These are phyloP conservation scores for Termitomyces sp. DNA, from an alignment of 1,284 basidiomycete species.

Conservation along the genomic window DNA sequence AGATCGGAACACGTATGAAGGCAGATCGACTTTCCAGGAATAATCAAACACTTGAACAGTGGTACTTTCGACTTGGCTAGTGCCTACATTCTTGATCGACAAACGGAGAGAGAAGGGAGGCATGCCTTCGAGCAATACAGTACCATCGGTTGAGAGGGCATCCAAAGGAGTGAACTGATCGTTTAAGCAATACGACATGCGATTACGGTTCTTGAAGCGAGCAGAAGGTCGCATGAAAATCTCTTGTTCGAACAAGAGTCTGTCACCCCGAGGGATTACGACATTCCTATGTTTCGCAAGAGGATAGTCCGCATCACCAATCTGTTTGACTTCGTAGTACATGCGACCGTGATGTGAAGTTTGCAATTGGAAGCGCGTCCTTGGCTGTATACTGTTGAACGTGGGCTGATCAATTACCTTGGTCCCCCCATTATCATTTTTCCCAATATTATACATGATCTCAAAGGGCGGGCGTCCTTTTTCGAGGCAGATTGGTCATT, in stretches of 20 bases:
- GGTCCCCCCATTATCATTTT: constrained; percentile 55
- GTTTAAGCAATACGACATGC: constrained; percentile 73
- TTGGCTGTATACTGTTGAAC: constrained; percentile 82
- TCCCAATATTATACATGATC: constrained; percentile 75
- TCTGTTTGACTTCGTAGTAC: constrained; percentile 84
- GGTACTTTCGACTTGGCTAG: constrained; percentile 57
- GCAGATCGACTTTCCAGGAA: constrained; percentile 74
- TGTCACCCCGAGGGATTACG: constrained; percentile 57
- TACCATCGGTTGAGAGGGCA: constrained; percentile 49
- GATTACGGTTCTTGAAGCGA: constrained; percentile 63
- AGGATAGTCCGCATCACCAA: constrained; percentile 87
- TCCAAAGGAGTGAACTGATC: constrained; percentile 58
- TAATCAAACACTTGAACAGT: constrained; percentile 54
- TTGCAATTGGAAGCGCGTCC: constrained; percentile 79
- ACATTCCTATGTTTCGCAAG: constrained; percentile 55
- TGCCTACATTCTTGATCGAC: constrained; percentile 69
- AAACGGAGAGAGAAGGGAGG: constrained; percentile 84
- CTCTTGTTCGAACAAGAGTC: constrained; percentile 79
- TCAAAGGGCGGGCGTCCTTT: constrained; percentile 82
- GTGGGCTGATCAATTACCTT: constrained; percentile 65
- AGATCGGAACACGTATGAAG: constrained; percentile 67
- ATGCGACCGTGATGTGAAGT: constrained; percentile 78
- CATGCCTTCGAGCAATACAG: constrained; percentile 67
- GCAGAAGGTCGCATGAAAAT: constrained; percentile 75
- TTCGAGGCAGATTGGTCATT: constrained; percentile 6